A percentile compares a stretch with the other conserved stretches of the same genome.
Conservation (phyloP, 1,139 yeast species). For the Taiozyma sp. region DNA sequence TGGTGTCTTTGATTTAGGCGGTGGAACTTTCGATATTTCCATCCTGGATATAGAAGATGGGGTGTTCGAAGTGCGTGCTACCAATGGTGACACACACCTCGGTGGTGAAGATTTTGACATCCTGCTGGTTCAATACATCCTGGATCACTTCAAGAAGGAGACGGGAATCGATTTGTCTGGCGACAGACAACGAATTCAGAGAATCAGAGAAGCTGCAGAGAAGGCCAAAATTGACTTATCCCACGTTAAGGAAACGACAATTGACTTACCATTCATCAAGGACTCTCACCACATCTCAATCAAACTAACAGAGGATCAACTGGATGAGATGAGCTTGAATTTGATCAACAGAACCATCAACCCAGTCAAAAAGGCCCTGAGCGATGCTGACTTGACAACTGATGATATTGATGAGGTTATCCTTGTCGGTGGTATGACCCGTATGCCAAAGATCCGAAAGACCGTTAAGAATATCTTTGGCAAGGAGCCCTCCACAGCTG, state of each 20-base stretch:
- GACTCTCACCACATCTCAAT: conserved; percentile 44
- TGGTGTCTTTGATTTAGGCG: conserved; percentile 81
- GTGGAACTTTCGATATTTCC: conserved; percentile 82
- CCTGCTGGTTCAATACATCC: conserved; percentile 47
- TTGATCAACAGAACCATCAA: conserved; percentile 58
- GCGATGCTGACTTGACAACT: conserved; percentile 62
- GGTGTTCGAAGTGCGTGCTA: conserved; percentile 75
- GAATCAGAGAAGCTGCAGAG: conserved; percentile 72
- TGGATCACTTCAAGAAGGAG: conserved; percentile 41
- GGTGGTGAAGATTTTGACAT: conserved; percentile 85
- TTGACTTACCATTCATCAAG: conserved; percentile 60
- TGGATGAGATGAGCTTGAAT: conserved; percentile 58
- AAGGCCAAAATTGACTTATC: conserved; percentile 67
- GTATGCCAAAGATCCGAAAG: conserved; percentile 71
- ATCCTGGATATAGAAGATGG: conserved; percentile 77
- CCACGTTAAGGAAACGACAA: conserved; percentile 49
- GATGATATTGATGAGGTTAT: conserved; percentile 68
- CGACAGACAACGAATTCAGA: conserved; percentile 50
- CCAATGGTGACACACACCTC: conserved; percentile 81
- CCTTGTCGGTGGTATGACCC: conserved; percentile 81
- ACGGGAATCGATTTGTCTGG: conserved; percentile 41
- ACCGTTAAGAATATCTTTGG: conserved; percentile 54
- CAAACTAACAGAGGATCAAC: conserved; percentile 53
- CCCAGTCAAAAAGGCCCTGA: conserved; percentile 63
- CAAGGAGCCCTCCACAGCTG: conserved; percentile 56